These are phyloP conservation scores for Penicillium sp. DNA, from an alignment of 2,329 filamentous ascomycete species.

Conservation along the genomic window DNA sequence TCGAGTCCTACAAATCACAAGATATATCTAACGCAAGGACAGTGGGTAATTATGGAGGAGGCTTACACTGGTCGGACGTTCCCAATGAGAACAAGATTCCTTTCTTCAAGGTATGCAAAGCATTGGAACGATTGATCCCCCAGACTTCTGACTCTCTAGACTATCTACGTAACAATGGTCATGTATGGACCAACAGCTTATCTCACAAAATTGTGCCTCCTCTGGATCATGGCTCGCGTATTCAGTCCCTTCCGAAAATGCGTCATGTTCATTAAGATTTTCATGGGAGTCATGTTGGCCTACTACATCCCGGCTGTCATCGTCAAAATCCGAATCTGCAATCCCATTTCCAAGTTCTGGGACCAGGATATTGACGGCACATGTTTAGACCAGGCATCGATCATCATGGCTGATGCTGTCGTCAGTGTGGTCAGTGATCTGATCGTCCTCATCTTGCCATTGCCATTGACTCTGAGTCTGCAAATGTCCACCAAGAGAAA, in stretches of 20 bases:
- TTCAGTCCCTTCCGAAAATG: constrained; percentile 37
- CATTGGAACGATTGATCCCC: not conserved
- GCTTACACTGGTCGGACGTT: constrained; percentile 31
- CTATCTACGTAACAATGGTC: constrained; percentile 38
- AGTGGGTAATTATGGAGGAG: constrained; percentile 33
- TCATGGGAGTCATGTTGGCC: constrained; percentile 31
- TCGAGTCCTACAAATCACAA: not conserved
- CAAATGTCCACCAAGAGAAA: constrained; percentile 42
- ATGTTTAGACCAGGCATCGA: constrained; percentile 27
- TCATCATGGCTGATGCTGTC: constrained; percentile 47
- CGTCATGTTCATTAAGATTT: constrained; percentile 33
- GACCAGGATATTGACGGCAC: constrained; percentile 15
- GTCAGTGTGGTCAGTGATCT: constrained; percentile 54
- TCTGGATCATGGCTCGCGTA: constrained; percentile 39
- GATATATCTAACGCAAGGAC: constrained; percentile 2
- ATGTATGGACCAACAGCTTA: constrained; percentile 42
- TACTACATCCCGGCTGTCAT: constrained; percentile 39
- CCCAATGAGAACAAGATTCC: constrained; percentile 20
- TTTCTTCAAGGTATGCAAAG: constrained; percentile 30
- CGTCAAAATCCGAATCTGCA: constrained; percentile 38
- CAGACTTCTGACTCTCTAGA: constrained; percentile 18
- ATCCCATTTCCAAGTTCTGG: constrained; percentile 39
- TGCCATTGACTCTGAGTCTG: constrained; percentile 39
- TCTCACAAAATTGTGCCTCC: constrained; percentile 39
- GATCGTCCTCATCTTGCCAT: constrained; percentile 44